Base-by-base conservation (phyloP, 1,284 basidiomycete species). In the Albatrellus sp. region DNA sequence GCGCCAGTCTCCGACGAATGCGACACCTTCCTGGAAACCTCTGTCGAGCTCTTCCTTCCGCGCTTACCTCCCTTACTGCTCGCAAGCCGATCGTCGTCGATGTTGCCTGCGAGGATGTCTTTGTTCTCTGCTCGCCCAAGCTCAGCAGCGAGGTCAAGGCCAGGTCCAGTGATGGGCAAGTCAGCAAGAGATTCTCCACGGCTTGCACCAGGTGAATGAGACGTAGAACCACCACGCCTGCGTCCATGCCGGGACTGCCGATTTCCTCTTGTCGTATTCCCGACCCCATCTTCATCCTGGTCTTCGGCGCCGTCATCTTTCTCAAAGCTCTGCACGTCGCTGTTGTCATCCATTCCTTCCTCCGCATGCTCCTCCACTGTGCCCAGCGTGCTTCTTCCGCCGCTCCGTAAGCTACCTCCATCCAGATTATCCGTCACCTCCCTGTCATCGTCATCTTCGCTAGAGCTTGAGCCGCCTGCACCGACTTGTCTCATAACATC, bases 141-240 rank as follows among this genome's bases (percentile, higher is more conserved):
- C 62, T 96, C 91, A 41, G 88, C 85, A 13, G 91, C 90, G 38
- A 92, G 73, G 60, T 92, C 88, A 44, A 90, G 72, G 14, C 89
- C 89, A n/a, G 84, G 82, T 2, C 86, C 84, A 47, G 84, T 82
- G 53, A 89, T 83, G 12, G 84, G 85, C 41, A 89, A 65, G 60
- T 80, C 81, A 19, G 82, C 86, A 39, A 89, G 68, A 17, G 80
- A 77, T 63, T 90, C 86, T 40, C 84, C 86, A 32, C 68, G 72
- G 43, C 70, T 62, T 3, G 60, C 63, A 11, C 37, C 32, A 49
- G 69, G 68, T 34, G 70, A 72, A 48, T 59, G 63, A 19, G 71
- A 69, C n/a, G 61, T 60, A 24, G 74, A 78, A 7, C 80, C 75
- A 43, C 65, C 64, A 50, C 70, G 67, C 43, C 72, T 64, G 48